Evolutionary conservation across 2,329 filamentous ascomycete genomes (phyloP).

Genomic region (Ophiostoma australiae): DNA sequence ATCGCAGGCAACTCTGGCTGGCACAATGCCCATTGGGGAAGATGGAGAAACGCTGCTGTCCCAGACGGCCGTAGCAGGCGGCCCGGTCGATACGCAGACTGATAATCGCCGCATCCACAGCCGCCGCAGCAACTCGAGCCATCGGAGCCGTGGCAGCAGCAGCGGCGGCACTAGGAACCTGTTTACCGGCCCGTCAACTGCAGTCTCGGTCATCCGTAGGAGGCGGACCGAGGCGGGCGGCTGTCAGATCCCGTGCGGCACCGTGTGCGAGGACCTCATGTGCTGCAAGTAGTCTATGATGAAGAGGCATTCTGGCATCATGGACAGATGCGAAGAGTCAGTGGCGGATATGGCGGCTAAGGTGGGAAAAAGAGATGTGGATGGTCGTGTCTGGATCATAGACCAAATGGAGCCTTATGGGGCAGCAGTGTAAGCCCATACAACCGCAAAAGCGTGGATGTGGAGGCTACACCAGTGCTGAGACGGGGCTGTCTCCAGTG

Average conservation of each 20-base stretch:
- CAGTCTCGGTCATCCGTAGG: slow-evolving; percentile 29
- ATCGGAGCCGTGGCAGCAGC: slow-evolving; percentile 9
- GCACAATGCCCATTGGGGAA: not conserved
- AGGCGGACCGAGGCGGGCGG: slow-evolving; percentile 32
- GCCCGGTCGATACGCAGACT: not conserved
- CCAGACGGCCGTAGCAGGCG: not conserved
- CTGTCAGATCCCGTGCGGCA: slow-evolving; percentile 51
- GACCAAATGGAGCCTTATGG: not conserved
- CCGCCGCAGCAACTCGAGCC: not conserved
- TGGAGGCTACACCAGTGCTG: not conserved
- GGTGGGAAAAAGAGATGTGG: not conserved
- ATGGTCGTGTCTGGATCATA: not conserved
- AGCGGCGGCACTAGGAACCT: slow-evolving; percentile 6
- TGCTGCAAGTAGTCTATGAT: slow-evolving; percentile 41
- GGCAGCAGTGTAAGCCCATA: not conserved
- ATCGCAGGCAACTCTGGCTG: slow-evolving; percentile 11
- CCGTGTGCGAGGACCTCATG: slow-evolving; percentile 46
- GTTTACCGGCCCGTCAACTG: slow-evolving; percentile 11
- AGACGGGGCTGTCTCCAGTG: slow-evolving; percentile 4
- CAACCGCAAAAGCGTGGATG: not conserved
- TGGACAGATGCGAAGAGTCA: not conserved
- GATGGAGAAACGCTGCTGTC: not conserved
- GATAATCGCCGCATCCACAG: not conserved
- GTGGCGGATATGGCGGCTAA: not conserved
- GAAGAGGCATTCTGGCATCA: not conserved